Percentiles rank a stretch among this genome's conserved stretches.
Evolutionary conservation across 176 grass and related monocot genomes (phyloP).

Genomic region (Miscanthus lutarioriparius): DNA sequence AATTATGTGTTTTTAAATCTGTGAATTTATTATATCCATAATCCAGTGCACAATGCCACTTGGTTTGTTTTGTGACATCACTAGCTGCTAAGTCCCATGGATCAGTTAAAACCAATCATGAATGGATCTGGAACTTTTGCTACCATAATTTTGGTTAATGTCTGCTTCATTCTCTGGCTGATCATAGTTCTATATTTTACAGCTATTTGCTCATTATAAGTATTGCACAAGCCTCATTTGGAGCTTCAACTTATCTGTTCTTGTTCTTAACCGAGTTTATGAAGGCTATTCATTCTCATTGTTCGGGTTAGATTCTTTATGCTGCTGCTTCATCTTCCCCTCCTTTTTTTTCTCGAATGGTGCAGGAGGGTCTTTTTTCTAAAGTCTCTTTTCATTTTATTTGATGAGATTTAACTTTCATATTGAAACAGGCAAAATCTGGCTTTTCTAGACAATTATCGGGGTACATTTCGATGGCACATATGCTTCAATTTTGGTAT

Average conservation of each 20-base stretch:
- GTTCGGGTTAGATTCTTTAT: constrained; percentile 67
- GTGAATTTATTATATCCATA: background rate
- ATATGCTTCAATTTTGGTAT: constrained; percentile 99
- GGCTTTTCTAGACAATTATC: constrained; percentile 75
- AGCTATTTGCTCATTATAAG: constrained; percentile 71
- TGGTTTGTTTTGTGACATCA: constrained; percentile 2
- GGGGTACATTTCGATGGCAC: constrained; percentile 98
- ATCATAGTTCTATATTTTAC: constrained; percentile 42
- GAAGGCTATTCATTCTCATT: constrained; percentile 95
- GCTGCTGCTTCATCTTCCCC: constrained; percentile 15
- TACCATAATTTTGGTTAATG: background rate
- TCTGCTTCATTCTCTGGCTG: constrained; percentile 4
- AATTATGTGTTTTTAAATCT: background rate
- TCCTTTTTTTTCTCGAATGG: background rate
- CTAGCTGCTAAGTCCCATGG: background rate
- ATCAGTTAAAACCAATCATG: constrained; percentile 3
- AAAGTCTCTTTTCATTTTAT: constrained; percentile 1
- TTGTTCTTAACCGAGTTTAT: constrained; percentile 89
- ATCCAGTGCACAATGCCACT: too few relatives aligned
- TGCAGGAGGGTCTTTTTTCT: background rate
- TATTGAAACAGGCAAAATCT: constrained; percentile 54
- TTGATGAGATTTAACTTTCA: constrained; percentile 23
- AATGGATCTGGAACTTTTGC: constrained; percentile 11
- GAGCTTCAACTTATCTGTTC: constrained; percentile 77
- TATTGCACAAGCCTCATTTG: constrained; percentile 72